These are phyloP conservation scores for Arthrobotrys musiformis DNA, from an alignment of 2,329 filamentous ascomycete genomes.

Conservation along the genomic window DNA sequence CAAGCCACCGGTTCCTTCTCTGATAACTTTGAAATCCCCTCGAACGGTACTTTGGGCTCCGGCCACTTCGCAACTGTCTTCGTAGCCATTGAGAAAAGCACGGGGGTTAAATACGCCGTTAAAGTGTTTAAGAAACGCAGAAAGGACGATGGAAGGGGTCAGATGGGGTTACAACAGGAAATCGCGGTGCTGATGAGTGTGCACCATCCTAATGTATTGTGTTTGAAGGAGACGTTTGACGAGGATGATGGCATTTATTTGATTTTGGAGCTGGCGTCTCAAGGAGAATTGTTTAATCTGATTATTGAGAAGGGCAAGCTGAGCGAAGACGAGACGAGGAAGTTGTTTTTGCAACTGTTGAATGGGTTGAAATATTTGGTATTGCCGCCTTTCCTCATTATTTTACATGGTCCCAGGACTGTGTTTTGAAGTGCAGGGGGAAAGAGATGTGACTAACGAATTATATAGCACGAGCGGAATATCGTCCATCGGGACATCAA, in stretches of 20 bases:
- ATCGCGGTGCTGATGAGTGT: constrained; percentile 98
- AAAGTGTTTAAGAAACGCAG: constrained; percentile 92
- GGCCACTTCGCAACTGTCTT: constrained; percentile 96
- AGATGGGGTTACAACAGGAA: constrained; percentile 89
- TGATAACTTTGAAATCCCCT: constrained; percentile 84
- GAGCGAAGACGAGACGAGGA: constrained; percentile 82
- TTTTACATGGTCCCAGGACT: too few species aligned
- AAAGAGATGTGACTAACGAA: constrained; percentile 30
- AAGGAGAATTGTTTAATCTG: constrained; percentile 95
- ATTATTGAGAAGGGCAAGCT: constrained; percentile 92
- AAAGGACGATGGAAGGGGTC: constrained; percentile 85
- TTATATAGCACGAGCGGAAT: constrained; percentile 84
- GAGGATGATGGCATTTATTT: constrained; percentile 91
- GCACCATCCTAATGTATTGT: constrained; percentile 90
- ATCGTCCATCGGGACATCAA: constrained; percentile 99
- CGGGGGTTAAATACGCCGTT: constrained; percentile 85
- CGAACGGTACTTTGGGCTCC: constrained; percentile 79
- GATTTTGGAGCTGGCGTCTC: constrained; percentile 86
- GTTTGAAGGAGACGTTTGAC: constrained; percentile 93
- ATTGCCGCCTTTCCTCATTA: constrained; percentile 62
- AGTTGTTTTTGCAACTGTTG: constrained; percentile 89
- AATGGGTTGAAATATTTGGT: constrained; percentile 95
- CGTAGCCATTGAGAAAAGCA: constrained; percentile 84
- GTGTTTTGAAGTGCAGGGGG: background rate
- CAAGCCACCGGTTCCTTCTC: constrained; percentile 80